Evolutionary conservation across 2,329 filamentous ascomycete genomes (phyloP), one percentile per base, ranked within the genome.

Genomic region (Cordyceps javanica): DNA sequence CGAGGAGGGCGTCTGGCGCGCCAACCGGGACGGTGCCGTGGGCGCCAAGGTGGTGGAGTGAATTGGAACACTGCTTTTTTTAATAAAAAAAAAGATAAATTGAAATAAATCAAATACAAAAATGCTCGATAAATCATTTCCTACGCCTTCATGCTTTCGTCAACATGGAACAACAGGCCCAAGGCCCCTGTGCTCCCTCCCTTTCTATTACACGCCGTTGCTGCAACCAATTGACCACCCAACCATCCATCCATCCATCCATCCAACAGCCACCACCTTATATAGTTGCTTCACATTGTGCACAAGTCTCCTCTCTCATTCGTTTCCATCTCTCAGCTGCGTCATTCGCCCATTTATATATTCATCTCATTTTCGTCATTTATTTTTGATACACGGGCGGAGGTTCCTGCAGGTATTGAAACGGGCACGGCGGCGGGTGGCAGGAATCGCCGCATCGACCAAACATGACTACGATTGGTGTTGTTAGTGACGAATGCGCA

Each of bases 1-100:
- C 1, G 87, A 85, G 23, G 87, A 88, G 62, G 89, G 86, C 7
- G 81, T 94, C 45, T 97, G 92, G 92, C 86, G 91, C 73, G 90
- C 89, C 60, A 97, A 97, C 73, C 75, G 87, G 62, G 91, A 96
- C 72, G 89, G 88, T 10, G 76, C 78, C 60, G 72, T 75, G 49
- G 87, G 85, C 7, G 75, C 78, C 45, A 77, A 71, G 63, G 70
- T 81, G 59, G 65, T 69, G 5, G 51, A 54, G 51, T 55, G 42
- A 54, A 11, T 53, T 34, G 25, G 30, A 21, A 30, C 13, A 38
- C 34, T 36, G 30, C 30, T 32, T 32, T 44, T 7, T n/a, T 3
- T 16, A n/a, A 21, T n/a, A n/a, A 41, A n/a, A 10, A 39, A 21
- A 28, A 30, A 28, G 3, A n/a, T n/a, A n/a, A 23, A 4, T 26